phyloP scores from a whole-genome alignment of 768 basidiomycete genomes.

The Thelephora ganbajun region DNA sequence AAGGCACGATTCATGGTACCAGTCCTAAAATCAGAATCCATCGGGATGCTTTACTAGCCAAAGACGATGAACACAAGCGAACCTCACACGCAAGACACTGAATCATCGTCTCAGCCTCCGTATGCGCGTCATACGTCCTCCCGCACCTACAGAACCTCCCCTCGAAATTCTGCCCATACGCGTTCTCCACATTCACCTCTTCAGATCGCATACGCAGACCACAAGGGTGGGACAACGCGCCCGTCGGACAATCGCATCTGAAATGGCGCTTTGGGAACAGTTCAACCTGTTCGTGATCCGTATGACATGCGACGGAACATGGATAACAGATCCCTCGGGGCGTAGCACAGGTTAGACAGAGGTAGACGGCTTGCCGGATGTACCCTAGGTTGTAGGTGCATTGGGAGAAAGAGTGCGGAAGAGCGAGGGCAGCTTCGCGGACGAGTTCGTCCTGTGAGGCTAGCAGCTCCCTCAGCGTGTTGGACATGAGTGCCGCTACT shows the following conservation, averaged over 20 bases:
- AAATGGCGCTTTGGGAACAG: slow-evolving; percentile 77
- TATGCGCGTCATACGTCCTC: slow-evolving; percentile 53
- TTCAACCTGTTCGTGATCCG: slow-evolving; percentile 76
- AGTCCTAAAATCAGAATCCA: slow-evolving; percentile 38
- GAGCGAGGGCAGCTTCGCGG: slow-evolving; percentile 25
- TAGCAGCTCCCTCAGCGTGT: slow-evolving; percentile 16
- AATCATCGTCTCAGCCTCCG: slow-evolving; percentile 75
- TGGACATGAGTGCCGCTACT: slow-evolving; percentile 2
- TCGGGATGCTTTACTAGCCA: background rate
- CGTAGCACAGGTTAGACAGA: slow-evolving; percentile 61
- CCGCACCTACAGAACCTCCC: slow-evolving; percentile 66
- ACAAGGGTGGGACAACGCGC: slow-evolving; percentile 44
- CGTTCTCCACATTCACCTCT: slow-evolving; percentile 42
- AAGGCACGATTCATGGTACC: slow-evolving; percentile 86
- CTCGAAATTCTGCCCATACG: slow-evolving; percentile 64
- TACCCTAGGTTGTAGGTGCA: slow-evolving; percentile 26
- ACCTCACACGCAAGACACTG: slow-evolving; percentile 83
- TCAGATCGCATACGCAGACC: slow-evolving; percentile 50
- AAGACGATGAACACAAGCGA: slow-evolving; percentile 14
- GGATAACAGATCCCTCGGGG: slow-evolving; percentile 66
- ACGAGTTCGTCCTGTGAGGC: slow-evolving; percentile 19
- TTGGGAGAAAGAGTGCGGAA: slow-evolving; percentile 27
- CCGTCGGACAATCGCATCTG: slow-evolving; percentile 76
- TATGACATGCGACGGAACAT: slow-evolving; percentile 80
- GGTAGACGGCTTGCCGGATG: slow-evolving; percentile 64